A percentile compares a stretch with the other conserved stretches of the same genome.
Evolutionary conservation across 2,329 filamentous ascomycete genomes (phyloP).

Genomic region (Diaporthe vaccinii): DNA sequence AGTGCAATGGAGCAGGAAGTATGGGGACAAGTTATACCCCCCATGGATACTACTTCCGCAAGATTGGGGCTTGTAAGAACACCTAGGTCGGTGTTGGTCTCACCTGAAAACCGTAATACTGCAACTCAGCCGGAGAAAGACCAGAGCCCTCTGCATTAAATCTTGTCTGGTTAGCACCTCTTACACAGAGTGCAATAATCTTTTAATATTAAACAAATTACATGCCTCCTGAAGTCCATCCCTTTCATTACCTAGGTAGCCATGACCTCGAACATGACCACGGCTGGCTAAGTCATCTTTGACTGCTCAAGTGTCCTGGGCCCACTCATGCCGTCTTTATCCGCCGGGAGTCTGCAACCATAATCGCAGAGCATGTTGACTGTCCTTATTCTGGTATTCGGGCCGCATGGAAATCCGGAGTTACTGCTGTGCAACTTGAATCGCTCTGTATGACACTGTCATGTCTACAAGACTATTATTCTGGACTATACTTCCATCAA

Average conservation of each 20-base stretch:
- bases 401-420: too few relatives aligned
- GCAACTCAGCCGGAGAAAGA: background rate
- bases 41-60: constrained; percentile 64
- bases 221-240: too few relatives aligned
- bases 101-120: background rate
- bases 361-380: background rate
- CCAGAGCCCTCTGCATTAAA: background rate
- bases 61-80: constrained; percentile 47
- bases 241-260: background rate
- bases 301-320: background rate
- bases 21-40: constrained; percentile 58
- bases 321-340: background rate
- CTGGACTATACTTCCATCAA: too few relatives aligned
- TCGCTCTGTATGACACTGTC: too few relatives aligned
- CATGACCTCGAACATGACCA: background rate
- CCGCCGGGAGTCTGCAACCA: background rate
- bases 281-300: background rate
- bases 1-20: constrained; percentile 64
- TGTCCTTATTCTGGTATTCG: background rate
- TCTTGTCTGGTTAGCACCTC: background rate
- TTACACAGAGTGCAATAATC: background rate
- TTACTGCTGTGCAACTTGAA: too few relatives aligned
- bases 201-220: background rate
- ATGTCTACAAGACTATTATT: too few relatives aligned
- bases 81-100: background rate